Evolutionary conservation across 441 rosid species (phyloP).

Genomic region (Cnidoscolus chayamansa): DNA sequence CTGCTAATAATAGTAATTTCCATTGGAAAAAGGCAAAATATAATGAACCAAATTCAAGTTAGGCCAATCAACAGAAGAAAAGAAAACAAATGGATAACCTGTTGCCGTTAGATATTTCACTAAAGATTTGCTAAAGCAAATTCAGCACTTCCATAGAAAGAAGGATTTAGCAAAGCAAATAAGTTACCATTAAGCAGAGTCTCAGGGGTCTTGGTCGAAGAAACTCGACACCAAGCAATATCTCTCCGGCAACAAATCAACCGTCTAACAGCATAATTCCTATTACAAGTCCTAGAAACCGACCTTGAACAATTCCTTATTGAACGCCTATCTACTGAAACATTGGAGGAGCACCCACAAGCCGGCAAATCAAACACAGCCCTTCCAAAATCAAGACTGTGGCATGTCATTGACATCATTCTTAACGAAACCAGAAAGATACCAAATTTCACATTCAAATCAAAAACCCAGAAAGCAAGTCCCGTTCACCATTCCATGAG

Average conservation of each 20-base stretch:
- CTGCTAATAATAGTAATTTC: too few relatives aligned
- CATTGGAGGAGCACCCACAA: conserved; percentile 59
- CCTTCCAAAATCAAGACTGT: conserved; percentile 58
- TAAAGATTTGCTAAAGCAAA: background rate
- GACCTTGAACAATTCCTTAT: conserved; percentile 34
- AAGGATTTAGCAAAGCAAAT: background rate
- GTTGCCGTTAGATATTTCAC: background rate
- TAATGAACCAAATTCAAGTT: conserved; percentile 12
- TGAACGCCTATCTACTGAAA: conserved; percentile 41
- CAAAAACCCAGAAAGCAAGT: conserved; percentile 23
- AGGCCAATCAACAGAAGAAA: background rate
- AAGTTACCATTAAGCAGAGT: conserved; percentile 53
- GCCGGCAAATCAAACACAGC: conserved; percentile 55
- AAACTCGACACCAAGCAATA: conserved; percentile 39
- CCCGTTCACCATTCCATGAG: conserved; percentile 19
- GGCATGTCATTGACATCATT: conserved; percentile 71
- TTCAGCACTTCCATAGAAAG: background rate
- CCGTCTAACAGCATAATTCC: conserved; percentile 36
- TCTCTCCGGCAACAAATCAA: conserved; percentile 47
- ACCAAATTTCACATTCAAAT: conserved; percentile 6
- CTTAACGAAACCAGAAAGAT: conserved; percentile 26
- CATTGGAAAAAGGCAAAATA: too few relatives aligned
- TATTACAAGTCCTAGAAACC: conserved; percentile 30
- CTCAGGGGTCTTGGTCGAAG: conserved; percentile 51
- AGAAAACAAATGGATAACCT: background rate